These are phyloP conservation scores for Trichoderma orchidacearum DNA, from an alignment of 495 filamentous ascomycete species.

Conservation along the genomic window DNA sequence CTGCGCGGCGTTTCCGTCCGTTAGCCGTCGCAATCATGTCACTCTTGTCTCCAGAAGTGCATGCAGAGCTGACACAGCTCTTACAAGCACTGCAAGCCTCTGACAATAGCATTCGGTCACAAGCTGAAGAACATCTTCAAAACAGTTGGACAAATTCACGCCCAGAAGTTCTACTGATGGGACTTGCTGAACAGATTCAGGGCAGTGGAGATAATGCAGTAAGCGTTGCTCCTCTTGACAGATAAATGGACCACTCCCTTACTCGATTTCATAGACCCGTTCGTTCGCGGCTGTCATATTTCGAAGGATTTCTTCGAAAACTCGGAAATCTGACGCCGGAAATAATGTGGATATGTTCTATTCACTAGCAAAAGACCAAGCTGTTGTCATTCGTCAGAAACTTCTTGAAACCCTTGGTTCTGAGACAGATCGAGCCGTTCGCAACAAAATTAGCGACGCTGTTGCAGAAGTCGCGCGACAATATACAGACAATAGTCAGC, in stretches of 20 bases:
- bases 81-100: slow-evolving; percentile 76
- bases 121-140: slow-evolving; percentile 80
- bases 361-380: slow-evolving; percentile 54
- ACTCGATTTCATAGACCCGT: slow-evolving; percentile 42
- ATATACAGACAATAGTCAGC: slow-evolving; percentile 80
- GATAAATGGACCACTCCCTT: neutral
- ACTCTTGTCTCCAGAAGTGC: slow-evolving; percentile 65
- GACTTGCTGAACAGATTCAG: slow-evolving; percentile 81
- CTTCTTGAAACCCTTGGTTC: slow-evolving; percentile 59
- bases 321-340: slow-evolving; percentile 58
- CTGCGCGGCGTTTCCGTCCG: neutral
- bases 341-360: slow-evolving; percentile 73
- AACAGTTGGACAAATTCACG: slow-evolving; percentile 71
- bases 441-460: slow-evolving; percentile 94
- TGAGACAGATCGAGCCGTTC: slow-evolving; percentile 55
- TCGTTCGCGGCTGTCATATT: slow-evolving; percentile 91
- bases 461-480: slow-evolving; percentile 91
- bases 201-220: slow-evolving; percentile 54
- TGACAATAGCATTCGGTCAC: slow-evolving; percentile 72
- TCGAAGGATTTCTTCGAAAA: slow-evolving; percentile 79
- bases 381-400: slow-evolving; percentile 64
- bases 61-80: slow-evolving; percentile 70
- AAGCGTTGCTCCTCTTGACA: slow-evolving; percentile 18
- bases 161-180: slow-evolving; percentile 83
- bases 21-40: slow-evolving; percentile 45